Base-by-base conservation (phyloP, 2,329 filamentous ascomycete genomes). In the Orbilia brochopaga region DNA sequence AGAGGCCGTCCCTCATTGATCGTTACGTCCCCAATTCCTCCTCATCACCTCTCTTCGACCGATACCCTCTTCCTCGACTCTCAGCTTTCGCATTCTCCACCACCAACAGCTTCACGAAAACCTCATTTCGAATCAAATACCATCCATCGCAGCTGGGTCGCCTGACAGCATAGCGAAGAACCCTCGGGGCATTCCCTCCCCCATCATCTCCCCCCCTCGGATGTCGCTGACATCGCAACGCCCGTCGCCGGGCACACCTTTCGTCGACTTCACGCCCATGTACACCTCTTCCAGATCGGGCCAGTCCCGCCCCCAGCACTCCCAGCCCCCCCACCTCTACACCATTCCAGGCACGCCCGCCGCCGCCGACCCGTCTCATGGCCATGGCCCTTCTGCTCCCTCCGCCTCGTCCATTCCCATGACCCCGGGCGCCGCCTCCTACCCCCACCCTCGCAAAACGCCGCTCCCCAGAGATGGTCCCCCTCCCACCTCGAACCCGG, bases 221-320 rank as follows among this genome's bases (percentile, higher is more conserved):
- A 72, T 72, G 67, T 72, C 67, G 30, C 50, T 72, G 67, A 72
- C 67, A 72, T 72, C 67, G 15, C 67, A 72, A 55, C 67, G 67
- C 42, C 67, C 67, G 10, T 53, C 67, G 35, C 67, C 67, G 17
- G 67, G 67, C 42, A 72, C 67, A 13, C 67, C 67, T 21, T 72
- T 72, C 60, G 67, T 72, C 60, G 67, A 65, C 50, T 57, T 56
- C 56, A 65, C 56, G 44, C 67, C 67, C 15, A 61, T 72, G 55
- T 72, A 56, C 35, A n/a, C 15, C 15, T 21, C 15, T 19, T 21
- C 57, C 24, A 63, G 60, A 51, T 10, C 15, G 15, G 50, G 27
- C 53, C 50, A 63, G 24, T 64, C 67, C 19, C 40, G 66, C 27
- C 55, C 66, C 27, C 66, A 70, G 30, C 66, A 70, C 59, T 13